Conservation (phyloP, 805 yeast species). For the Candida montana region DNA sequence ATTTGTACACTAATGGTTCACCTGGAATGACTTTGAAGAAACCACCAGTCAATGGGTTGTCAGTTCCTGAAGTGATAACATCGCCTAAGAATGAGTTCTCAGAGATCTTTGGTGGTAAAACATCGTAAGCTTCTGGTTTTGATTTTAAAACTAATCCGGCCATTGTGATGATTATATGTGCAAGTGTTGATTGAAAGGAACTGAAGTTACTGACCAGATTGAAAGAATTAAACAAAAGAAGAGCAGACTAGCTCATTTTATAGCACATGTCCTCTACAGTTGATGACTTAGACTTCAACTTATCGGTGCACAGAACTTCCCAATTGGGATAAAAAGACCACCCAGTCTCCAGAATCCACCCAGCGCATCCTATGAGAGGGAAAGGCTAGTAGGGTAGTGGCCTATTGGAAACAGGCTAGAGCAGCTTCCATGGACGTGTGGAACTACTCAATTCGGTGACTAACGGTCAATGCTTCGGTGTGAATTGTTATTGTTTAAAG, state of each 20-base stretch:
- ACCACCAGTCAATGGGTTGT: slow-evolving; percentile 56
- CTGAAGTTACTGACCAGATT: background rate
- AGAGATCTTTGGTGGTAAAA: slow-evolving; percentile 57
- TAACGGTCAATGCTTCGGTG: background rate
- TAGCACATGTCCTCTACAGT: too few species aligned
- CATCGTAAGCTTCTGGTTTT: slow-evolving; percentile 46
- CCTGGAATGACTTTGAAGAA: slow-evolving; percentile 69
- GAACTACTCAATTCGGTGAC: background rate
- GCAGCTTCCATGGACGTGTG: background rate
- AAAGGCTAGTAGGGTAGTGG: background rate
- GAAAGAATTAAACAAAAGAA: too few species aligned
- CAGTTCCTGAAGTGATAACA: slow-evolving; percentile 52
- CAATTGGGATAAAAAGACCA: background rate
- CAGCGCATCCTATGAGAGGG: too few species aligned
- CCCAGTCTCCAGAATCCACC: background rate
- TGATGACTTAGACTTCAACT: too few species aligned
- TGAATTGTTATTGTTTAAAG: too few species aligned
- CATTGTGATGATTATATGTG: slow-evolving; percentile 1
- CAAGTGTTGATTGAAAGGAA: background rate
- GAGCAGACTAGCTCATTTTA: too few species aligned
- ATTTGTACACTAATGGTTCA: slow-evolving; percentile 58
- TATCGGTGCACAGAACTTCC: background rate
- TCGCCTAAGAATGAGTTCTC: slow-evolving; percentile 66
- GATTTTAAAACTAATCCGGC: slow-evolving; percentile 35
- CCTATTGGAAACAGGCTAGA: background rate